Conservation (phyloP, 345 rosid genomes). For the Salix exigua region DNA sequence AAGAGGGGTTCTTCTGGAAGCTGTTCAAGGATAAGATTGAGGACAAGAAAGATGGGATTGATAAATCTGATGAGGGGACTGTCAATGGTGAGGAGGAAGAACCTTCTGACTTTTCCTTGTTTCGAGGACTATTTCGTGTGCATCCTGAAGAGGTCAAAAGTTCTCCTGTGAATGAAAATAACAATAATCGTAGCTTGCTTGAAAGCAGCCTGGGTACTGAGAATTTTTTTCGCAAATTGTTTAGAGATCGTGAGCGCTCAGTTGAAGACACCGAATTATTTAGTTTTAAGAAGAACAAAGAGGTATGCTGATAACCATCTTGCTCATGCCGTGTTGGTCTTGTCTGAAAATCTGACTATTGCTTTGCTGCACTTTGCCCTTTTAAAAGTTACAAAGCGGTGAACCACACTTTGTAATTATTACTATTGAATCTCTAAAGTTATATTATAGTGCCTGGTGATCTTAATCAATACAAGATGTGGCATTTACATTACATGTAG, state of each 20-base stretch:
- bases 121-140: constrained; percentile 80
- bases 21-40: constrained; percentile 78
- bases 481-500: neutral
- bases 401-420: neutral
- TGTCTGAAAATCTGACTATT: neutral
- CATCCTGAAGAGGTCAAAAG: constrained; percentile 83
- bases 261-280: constrained; percentile 90
- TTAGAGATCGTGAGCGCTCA: constrained; percentile 90
- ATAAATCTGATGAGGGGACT: constrained; percentile 52
- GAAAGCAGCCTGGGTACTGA: constrained; percentile 98
- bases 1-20: constrained; percentile 84
- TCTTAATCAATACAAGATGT: neutral
- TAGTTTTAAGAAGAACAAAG: constrained; percentile 69
- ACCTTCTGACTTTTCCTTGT: constrained; percentile 73
- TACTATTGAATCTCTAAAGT: neutral
- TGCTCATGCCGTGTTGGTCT: constrained; percentile 2
- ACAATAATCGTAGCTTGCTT: constrained; percentile 44
- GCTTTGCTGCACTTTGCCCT: neutral
- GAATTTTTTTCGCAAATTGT: constrained; percentile 91
- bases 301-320: constrained; percentile 41
- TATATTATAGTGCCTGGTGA: neutral
- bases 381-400: neutral
- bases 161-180: constrained; percentile 49
- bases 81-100: constrained; percentile 67
- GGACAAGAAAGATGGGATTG: constrained; percentile 71